Evolutionary conservation across 257 asterid genomes (phyloP).

Genomic region (Salvia miltiorrhiza): DNA sequence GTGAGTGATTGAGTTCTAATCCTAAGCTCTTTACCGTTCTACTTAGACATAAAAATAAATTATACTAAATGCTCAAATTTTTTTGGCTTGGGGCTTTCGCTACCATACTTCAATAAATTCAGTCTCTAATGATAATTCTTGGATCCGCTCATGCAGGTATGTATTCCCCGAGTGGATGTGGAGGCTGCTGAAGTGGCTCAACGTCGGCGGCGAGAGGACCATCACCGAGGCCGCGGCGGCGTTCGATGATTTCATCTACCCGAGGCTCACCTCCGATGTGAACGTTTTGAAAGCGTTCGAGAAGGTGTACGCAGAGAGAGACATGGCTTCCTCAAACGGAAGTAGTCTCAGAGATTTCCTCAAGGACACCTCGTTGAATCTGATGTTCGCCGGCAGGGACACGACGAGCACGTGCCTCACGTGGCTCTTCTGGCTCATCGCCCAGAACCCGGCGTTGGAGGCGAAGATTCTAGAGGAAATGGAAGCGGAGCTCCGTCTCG

Average conservation of each 20-base stretch:
- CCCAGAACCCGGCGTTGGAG: slow-evolving; percentile 19
- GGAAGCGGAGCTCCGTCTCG: neutral
- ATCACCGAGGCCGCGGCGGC: slow-evolving; percentile 22
- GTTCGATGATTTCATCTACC: slow-evolving; percentile 38
- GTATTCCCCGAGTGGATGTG: slow-evolving; percentile 33
- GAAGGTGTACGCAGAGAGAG: slow-evolving; percentile 9
- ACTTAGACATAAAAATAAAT: too few relatives aligned
- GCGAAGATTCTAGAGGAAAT: slow-evolving; percentile 32
- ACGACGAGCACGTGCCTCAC: slow-evolving; percentile 28
- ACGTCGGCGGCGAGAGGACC: slow-evolving; percentile 29
- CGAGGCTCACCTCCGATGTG: neutral
- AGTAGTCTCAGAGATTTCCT: slow-evolving; percentile 5
- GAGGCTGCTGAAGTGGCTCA: slow-evolving; percentile 35
- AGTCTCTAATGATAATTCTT: too few relatives aligned
- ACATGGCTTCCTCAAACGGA: neutral
- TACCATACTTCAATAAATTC: too few relatives aligned
- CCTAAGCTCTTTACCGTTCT: too few relatives aligned
- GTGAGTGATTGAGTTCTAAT: too few relatives aligned
- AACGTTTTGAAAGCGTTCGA: slow-evolving; percentile 13
- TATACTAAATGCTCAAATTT: too few relatives aligned
- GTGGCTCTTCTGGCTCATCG: too few relatives aligned
- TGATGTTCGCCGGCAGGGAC: slow-evolving; percentile 32
- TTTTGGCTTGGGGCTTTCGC: too few relatives aligned
- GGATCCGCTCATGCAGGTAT: too few relatives aligned
- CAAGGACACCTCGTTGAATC: slow-evolving; percentile 25